Conservation (phyloP, 768 basidiomycete genomes). For the Plicaturopsis crispa region DNA sequence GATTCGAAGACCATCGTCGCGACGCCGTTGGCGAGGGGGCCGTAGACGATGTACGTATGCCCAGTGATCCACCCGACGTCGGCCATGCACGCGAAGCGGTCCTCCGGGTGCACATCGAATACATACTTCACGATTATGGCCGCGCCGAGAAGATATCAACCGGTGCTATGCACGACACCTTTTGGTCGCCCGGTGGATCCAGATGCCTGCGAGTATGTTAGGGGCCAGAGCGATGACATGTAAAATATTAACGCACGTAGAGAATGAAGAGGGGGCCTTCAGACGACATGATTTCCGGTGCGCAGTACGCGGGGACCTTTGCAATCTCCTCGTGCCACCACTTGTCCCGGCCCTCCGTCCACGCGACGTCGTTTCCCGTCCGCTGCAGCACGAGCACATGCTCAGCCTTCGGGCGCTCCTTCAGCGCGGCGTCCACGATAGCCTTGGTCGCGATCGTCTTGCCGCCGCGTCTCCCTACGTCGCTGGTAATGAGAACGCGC, state of each 20-base stretch:
- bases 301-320: constrained; percentile 83
- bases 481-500: constrained; percentile 89
- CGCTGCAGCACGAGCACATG: constrained; percentile 86
- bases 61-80: constrained; percentile 99
- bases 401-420: constrained; percentile 77
- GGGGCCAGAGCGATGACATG: constrained; percentile 20
- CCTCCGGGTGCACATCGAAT: constrained; percentile 95
- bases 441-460: constrained; percentile 92
- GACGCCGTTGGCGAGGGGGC: constrained; percentile 81
- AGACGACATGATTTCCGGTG: constrained; percentile 79
- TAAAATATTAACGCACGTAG: constrained; percentile 64
- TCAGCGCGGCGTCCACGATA: constrained; percentile 89
- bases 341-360: constrained; percentile 77
- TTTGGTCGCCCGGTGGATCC: constrained; percentile 96
- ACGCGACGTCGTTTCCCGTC: constrained; percentile 77
- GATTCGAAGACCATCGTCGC: constrained; percentile 92
- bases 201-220: constrained; percentile 55
- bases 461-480: constrained; percentile 91
- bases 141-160: constrained; percentile 86
- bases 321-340: constrained; percentile 96
- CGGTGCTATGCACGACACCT: constrained; percentile 89
- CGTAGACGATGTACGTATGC: constrained; percentile 95
- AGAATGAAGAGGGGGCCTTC: constrained; percentile 99
- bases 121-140: constrained; percentile 93
- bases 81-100: constrained; percentile 96